Evolutionary conservation across 2,329 filamentous ascomycete species (phyloP).

Genomic region (Ophiostoma novo-ulmi): DNA sequence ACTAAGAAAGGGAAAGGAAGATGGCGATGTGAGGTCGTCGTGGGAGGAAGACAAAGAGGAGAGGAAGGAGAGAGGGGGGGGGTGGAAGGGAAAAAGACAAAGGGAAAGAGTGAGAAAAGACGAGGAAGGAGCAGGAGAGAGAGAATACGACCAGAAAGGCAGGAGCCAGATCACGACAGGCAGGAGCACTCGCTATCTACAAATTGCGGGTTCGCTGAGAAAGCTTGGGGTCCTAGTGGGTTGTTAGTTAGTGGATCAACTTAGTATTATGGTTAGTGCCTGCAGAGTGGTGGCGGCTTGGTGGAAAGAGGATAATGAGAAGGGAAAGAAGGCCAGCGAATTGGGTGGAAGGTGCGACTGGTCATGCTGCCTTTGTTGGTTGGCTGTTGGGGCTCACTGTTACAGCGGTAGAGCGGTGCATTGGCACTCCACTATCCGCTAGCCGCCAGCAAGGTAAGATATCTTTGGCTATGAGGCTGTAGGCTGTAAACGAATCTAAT

Average conservation of each 20-base stretch:
- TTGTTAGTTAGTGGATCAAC: slow-evolving; percentile 1
- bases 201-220: not conserved
- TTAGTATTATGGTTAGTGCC: not conserved
- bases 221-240: slow-evolving; percentile 1
- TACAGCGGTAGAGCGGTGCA: not conserved
- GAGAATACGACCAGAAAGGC: not conserved
- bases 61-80: not conserved
- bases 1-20: not conserved
- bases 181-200: slow-evolving; percentile 4
- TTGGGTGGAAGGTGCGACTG: slow-evolving; percentile 19
- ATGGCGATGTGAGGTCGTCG: not conserved
- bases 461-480: not conserved
- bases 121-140: not conserved
- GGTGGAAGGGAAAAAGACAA: not conserved
- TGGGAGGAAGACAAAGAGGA: not conserved
- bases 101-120: not conserved
- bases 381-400: not conserved
- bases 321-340: slow-evolving; percentile 22
- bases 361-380: not conserved
- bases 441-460: not conserved
- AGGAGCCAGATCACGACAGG: slow-evolving; percentile 5
- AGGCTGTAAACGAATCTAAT: not conserved
- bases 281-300: not conserved
- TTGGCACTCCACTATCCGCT: not conserved
- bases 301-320: not conserved